Conservation (phyloP, 1,284 basidiomycete genomes). For the Apiotrichum gracile region DNA sequence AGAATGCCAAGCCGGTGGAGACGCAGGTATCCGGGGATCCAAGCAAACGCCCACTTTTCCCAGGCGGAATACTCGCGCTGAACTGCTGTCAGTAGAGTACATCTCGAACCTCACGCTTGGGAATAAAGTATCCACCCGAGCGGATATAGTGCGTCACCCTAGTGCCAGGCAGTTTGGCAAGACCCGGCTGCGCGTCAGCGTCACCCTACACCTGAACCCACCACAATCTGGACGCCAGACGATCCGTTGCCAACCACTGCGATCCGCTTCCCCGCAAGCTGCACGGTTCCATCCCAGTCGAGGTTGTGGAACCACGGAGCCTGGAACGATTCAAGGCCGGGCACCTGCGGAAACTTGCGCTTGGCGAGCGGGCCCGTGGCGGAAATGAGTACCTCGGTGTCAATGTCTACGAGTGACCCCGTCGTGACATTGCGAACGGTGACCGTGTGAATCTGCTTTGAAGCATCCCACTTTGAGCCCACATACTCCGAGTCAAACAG, state of each 20-base stretch:
- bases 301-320: conserved; percentile 40
- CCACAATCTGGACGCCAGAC: conserved; percentile 5
- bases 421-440: conserved; percentile 4
- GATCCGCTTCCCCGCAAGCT: conserved; percentile 1
- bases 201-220: neutral
- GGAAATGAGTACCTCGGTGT: conserved; percentile 24
- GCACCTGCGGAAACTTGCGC: conserved; percentile 33
- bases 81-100: neutral
- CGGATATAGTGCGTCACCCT: conserved; percentile 11
- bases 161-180: conserved; percentile 1
- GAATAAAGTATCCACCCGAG: conserved; percentile 9
- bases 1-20: neutral
- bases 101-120: neutral
- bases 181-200: conserved; percentile 6
- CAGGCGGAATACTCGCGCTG: conserved; percentile 1
- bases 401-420: neutral
- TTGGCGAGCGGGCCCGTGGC: conserved; percentile 28
- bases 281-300: conserved; percentile 28
- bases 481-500: conserved; percentile 19
- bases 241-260: conserved; percentile 9
- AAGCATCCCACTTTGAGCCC: conserved; percentile 17
- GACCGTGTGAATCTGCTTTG: conserved; percentile 19
- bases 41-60: conserved; percentile 11
- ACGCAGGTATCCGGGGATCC: conserved; percentile 2
- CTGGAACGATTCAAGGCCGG: conserved; percentile 35